Evolutionary conservation across 495 filamentous ascomycete species (phyloP), one percentile per base, ranked within the genome.

Genomic region (Lepidopterella palustris): DNA sequence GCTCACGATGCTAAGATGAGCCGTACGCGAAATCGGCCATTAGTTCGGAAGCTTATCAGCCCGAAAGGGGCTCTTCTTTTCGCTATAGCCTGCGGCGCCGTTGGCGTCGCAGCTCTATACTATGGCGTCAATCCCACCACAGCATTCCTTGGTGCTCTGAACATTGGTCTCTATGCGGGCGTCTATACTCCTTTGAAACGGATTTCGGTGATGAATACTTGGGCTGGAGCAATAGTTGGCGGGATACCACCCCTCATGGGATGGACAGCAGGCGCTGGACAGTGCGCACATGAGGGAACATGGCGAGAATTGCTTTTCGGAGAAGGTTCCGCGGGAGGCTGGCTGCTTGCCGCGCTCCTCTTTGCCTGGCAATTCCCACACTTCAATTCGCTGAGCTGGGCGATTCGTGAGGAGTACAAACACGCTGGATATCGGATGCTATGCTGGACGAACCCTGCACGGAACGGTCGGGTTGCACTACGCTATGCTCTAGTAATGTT

Each of bases 281-380:
- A 95, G 73, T 87, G 81, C 45, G 90, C 91, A n/a, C 86, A 85
- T 0, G 84, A 83, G 1, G 84, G 81, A 80, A 56, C 81, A 79
- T 53, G 88, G 86, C 78, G 80, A 23, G 91, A 96, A 57, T 82
- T 97, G 28, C 80, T 98, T 0, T 81, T 87, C 64, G 80, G 82
- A 18, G 77, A 85, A 66, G 75, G 76, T 11, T 87, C 85, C 57
- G 74, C 87, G 5, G 93, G 93, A 1, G 95, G 92, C 0, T 98
- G 93, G 93, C 72, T 97, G 5, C 76, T 96, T 0, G 95, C 88
- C 4, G 83, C 80, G 0, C 74, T 97, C 28, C 76, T 98, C 5
- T 95, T 96, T 59, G 88, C 90, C 1, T 98, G 93, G 93, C 93
- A 98, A 71, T 97, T 97, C 68, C 90, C 93, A 11, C 93, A 98